phyloP scores from a whole-genome alignment of 768 basidiomycete species.

The Saitozyma podzolica region DNA sequence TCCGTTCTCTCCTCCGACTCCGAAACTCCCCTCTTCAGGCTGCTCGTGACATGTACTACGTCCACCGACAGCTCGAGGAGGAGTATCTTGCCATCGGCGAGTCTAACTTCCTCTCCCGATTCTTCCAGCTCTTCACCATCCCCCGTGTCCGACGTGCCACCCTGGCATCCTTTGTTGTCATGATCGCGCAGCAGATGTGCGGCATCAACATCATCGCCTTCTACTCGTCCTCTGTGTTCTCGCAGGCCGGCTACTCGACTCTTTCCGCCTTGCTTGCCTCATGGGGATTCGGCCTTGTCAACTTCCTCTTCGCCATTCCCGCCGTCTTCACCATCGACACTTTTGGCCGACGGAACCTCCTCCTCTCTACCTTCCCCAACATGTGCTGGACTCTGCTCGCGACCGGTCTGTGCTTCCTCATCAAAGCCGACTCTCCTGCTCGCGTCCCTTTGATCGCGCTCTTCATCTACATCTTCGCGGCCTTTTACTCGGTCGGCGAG shows the following conservation, averaged over 20 bases:
- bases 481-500: conserved; percentile 60
- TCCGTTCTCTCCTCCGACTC: conserved; percentile 47
- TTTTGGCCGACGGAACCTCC: conserved; percentile 73
- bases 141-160: conserved; percentile 54
- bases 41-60: conserved; percentile 54
- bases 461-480: conserved; percentile 43
- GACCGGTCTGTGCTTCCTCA: conserved; percentile 67
- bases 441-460: conserved; percentile 57
- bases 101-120: conserved; percentile 33
- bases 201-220: conserved; percentile 54
- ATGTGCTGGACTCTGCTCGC: conserved; percentile 70
- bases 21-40: conserved; percentile 52
- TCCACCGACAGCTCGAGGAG: conserved; percentile 51
- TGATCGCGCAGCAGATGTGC: conserved; percentile 53
- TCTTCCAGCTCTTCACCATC: conserved; percentile 54
- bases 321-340: conserved; percentile 58
- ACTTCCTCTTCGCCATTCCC: conserved; percentile 31
- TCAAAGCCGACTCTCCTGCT: conserved; percentile 47
- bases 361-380: conserved; percentile 75
- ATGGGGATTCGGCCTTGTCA: conserved; percentile 50
- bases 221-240: conserved; percentile 55
- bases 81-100: conserved; percentile 48
- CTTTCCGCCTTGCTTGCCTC: conserved; percentile 47
- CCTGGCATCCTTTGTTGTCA: conserved; percentile 51
- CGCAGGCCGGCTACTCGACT: conserved; percentile 48